These are phyloP conservation scores for Sarocladium strictum DNA, from an alignment of 2,329 filamentous ascomycete species.

Conservation along the genomic window DNA sequence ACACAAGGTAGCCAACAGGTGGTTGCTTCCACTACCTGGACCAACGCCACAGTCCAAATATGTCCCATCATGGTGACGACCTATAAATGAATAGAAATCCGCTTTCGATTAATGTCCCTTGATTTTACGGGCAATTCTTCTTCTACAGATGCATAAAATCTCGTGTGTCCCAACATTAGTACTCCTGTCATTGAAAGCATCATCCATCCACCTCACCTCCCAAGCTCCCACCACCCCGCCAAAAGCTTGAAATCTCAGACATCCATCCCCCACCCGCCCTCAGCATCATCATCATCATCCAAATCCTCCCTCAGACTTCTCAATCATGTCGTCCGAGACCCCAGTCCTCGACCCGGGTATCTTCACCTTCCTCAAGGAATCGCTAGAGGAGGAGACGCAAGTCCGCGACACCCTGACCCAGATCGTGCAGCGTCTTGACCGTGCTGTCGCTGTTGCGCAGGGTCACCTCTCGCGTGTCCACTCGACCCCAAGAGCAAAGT, in stretches of 20 bases:
- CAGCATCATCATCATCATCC: not conserved
- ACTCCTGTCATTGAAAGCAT: too few species aligned
- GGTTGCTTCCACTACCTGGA: too few species aligned
- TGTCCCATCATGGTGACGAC: too few species aligned
- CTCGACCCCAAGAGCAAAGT: conserved; percentile 65
- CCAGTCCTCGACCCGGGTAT: conserved; percentile 64
- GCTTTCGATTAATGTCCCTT: too few species aligned
- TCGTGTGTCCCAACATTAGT: too few species aligned
- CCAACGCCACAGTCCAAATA: too few species aligned
- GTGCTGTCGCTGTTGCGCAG: conserved; percentile 74
- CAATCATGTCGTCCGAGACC: conserved; percentile 1
- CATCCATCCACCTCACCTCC: not conserved
- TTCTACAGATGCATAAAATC: too few species aligned
- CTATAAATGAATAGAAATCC: too few species aligned
- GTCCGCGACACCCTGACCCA: conserved; percentile 79
- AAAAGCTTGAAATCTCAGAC: not conserved
- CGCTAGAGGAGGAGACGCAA: conserved; percentile 80
- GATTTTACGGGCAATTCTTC: too few species aligned
- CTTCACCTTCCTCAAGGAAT: conserved; percentile 80
- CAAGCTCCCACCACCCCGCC: not conserved
- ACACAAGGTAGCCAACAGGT: too few species aligned
- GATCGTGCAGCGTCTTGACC: conserved; percentile 75
- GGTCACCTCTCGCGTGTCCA: conserved; percentile 85
- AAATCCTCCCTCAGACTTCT: not conserved
- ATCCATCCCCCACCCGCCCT: not conserved